Base-by-base conservation (phyloP, 805 yeast species). In the Alloascoidea hylecoeti region DNA sequence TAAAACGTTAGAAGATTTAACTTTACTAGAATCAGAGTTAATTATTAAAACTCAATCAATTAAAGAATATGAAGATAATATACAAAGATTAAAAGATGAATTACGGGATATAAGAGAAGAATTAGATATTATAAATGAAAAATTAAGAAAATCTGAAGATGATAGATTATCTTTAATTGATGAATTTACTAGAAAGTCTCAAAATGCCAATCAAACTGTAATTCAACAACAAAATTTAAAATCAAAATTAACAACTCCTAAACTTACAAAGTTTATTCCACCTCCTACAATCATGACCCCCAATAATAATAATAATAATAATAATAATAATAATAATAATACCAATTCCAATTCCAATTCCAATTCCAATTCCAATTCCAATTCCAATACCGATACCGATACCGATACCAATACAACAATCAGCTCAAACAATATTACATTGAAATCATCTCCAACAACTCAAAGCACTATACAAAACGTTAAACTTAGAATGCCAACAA, bases 21-120 rank as follows among this genome's bases (percentile, higher is more conserved):
- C 68, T 1, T 38, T 66, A 27, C 44, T 61, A 12, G 70, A 64
- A 36, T 49, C 57, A 3, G 70, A 64, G 17, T 30, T 56, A 4
- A 50, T 50, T 4, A 50, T 54, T 2, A 42, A 49, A 16, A 59
- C 51, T 18, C 55, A 52, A n/a, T 39, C 51, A 13, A 39, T 38
- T 15, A 38, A 39, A 5, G 53, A 49, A 34, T 9, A 23, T 23
- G 30, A 9, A 23, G 30, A 23, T 9, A 23, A 9, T 9, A 49
- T 56, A 12, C 59, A 57, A 33, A 50, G 59, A 9, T 41, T 56
- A 1, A 48, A 46, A 14, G 60, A 56, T 13, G 61, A 55, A 27
- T 44, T 54, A 6, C 38, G 49, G 16, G 63, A 58, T 15, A 46
- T 52, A 6, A 44, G 47, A n/a, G 61, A 57, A 34, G 63, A 57